Percentiles rank a stretch among this genome's conserved stretches.
phyloP scores from a whole-genome alignment of 768 basidiomycete genomes.

The Pleurotus pulmonarius region DNA sequence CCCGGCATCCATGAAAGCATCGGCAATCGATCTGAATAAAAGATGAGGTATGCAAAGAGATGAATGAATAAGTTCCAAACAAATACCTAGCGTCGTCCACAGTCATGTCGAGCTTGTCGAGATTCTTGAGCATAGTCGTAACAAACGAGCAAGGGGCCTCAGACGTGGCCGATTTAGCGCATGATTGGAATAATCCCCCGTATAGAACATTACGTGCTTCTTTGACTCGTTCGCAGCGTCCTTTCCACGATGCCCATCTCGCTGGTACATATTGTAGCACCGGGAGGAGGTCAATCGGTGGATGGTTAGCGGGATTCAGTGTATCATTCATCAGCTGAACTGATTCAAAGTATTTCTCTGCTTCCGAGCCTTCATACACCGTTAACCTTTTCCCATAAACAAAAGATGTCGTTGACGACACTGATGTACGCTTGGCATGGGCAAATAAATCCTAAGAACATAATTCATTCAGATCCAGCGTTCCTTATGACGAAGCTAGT shows the following conservation, averaged over 20 bases:
- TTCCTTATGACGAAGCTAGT: neutral
- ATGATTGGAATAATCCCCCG: neutral
- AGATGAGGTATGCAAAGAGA: neutral
- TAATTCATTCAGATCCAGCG: neutral
- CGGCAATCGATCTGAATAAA: neutral
- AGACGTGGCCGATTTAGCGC: neutral
- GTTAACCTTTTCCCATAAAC: conserved; percentile 14
- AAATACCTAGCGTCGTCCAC: neutral
- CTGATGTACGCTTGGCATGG: conserved; percentile 11
- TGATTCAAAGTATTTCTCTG: conserved; percentile 4
- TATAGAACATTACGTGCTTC: neutral
- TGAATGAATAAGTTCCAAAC: neutral
- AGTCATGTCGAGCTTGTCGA: neutral
- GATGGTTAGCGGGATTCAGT: conserved; percentile 9
- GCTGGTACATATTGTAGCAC: conserved; percentile 14
- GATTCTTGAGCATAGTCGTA: neutral
- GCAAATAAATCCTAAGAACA: conserved; percentile 19
- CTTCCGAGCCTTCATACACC: conserved; percentile 10
- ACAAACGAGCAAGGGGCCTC: neutral
- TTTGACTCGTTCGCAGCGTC: neutral
- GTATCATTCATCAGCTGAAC: neutral
- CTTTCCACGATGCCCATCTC: conserved; percentile 17
- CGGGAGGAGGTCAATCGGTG: conserved; percentile 15
- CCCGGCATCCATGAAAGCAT: neutral
- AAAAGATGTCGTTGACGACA: conserved; percentile 12